Percentiles rank a stretch among this genome's conserved stretches.
These are phyloP conservation scores for Letharia lupina DNA, from an alignment of 495 filamentous ascomycete species.

Conservation along the genomic window DNA sequence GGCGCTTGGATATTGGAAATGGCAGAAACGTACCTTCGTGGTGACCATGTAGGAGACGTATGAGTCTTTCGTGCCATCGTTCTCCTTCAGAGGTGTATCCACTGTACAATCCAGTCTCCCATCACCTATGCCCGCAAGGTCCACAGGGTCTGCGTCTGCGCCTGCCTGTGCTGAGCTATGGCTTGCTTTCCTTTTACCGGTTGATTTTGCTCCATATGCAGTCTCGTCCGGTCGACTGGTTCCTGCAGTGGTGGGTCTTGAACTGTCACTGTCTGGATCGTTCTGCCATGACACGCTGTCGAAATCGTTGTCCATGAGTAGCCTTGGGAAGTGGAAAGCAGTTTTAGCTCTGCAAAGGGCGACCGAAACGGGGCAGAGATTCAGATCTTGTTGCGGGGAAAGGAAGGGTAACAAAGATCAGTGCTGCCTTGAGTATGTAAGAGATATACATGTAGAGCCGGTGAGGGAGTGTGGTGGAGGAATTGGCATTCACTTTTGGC, in stretches of 20 bases:
- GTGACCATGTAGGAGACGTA: conserved; percentile 94
- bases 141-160: conserved; percentile 46
- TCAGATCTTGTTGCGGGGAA: not conserved
- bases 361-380: not conserved
- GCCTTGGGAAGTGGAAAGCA: not conserved
- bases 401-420: not conserved
- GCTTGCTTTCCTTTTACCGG: conserved; percentile 48
- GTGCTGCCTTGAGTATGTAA: not conserved
- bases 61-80: conserved; percentile 93
- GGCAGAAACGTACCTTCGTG: conserved; percentile 58
- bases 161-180: conserved; percentile 46
- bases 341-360: not conserved
- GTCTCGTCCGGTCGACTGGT: conserved; percentile 35
- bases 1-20: not conserved
- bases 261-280: conserved; percentile 40
- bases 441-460: not conserved
- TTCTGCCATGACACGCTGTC: conserved; percentile 52
- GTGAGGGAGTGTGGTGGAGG: not conserved
- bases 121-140: conserved; percentile 63
- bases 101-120: conserved; percentile 80
- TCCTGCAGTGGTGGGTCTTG: conserved; percentile 41
- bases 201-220: conserved; percentile 33
- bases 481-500: not conserved
- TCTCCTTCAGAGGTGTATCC: conserved; percentile 76
- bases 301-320: conserved; percentile 43